Percentiles rank a stretch among this genome's conserved stretches.
These are phyloP conservation scores for Lavandula angustifolia DNA, from an alignment of 257 asterid genomes.

Conservation along the genomic window DNA sequence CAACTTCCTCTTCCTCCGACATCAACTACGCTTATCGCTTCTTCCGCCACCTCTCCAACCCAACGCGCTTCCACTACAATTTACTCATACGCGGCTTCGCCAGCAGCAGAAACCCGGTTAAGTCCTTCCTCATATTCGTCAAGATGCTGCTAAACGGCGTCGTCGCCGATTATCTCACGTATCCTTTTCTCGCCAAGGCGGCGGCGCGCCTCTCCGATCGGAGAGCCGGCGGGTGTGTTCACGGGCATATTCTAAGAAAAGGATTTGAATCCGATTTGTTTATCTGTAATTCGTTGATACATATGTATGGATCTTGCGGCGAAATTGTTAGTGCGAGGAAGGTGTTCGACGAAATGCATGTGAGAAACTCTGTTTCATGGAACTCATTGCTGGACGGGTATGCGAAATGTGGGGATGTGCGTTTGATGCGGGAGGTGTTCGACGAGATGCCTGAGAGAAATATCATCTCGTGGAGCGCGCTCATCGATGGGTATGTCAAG, in stretches of 20 bases:
- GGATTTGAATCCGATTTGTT: constrained; percentile 53
- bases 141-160: constrained; percentile 47
- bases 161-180: constrained; percentile 54
- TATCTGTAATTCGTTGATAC: constrained; percentile 65
- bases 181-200: constrained; percentile 72
- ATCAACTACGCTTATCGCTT: constrained; percentile 49
- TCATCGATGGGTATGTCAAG: constrained; percentile 80
- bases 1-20: constrained; percentile 36
- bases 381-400: constrained; percentile 73
- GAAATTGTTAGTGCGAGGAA: constrained; percentile 43
- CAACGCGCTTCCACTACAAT: constrained; percentile 55
- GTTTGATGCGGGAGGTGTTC: constrained; percentile 56
- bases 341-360: constrained; percentile 69
- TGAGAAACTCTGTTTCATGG: constrained; percentile 66
- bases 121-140: constrained; percentile 41
- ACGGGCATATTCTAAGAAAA: constrained; percentile 42
- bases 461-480: constrained; percentile 86
- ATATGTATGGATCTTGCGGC: constrained; percentile 62
- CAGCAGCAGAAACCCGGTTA: constrained; percentile 46
- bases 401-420: constrained; percentile 64
- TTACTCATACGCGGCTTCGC: constrained; percentile 60
- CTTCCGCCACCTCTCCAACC: constrained; percentile 48
- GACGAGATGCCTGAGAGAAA: constrained; percentile 62
- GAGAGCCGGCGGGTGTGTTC: constrained; percentile 48
- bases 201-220: constrained; percentile 47